Percentiles rank a stretch among this genome's conserved stretches.
Evolutionary conservation across 805 yeast genomes (phyloP).

Genomic region (Suhomyces sp.): DNA sequence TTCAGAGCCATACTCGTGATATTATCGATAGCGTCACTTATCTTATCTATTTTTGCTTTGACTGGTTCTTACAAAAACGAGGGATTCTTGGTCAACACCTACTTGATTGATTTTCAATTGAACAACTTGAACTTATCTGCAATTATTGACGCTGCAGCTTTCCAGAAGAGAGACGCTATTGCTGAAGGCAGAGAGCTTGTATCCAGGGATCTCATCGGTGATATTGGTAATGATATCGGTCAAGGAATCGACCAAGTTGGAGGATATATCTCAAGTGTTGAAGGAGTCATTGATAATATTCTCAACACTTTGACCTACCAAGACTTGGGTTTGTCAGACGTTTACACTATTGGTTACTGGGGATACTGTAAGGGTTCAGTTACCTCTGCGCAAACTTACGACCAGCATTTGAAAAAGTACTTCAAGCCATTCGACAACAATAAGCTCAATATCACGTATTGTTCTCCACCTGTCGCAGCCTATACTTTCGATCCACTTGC

Average conservation of each 20-base stretch:
- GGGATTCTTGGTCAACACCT: constrained; percentile 32
- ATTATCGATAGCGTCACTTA: constrained; percentile 29
- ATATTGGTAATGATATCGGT: neutral
- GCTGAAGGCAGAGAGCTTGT: neutral
- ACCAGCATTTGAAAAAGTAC: constrained; percentile 1
- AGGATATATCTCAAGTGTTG: constrained; percentile 11
- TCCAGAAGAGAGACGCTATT: constrained; percentile 5
- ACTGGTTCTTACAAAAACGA: constrained; percentile 40
- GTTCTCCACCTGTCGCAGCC: constrained; percentile 55
- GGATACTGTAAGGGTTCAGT: constrained; percentile 42
- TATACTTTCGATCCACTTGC: constrained; percentile 56
- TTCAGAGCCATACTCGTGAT: constrained; percentile 34
- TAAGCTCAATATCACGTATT: constrained; percentile 41
- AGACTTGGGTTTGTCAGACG: constrained; percentile 42
- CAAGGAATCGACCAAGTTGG: constrained; percentile 1
- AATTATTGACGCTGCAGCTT: constrained; percentile 20
- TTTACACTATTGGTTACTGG: constrained; percentile 41
- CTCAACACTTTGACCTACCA: constrained; percentile 19
- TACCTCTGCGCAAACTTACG: constrained; percentile 6
- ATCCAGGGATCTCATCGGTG: constrained; percentile 1
- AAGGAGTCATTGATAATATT: constrained; percentile 21
- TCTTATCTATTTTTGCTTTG: constrained; percentile 36
- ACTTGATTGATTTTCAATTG: constrained; percentile 37
- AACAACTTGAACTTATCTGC: constrained; percentile 31
- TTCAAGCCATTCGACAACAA: constrained; percentile 23